Percentiles rank a stretch among this genome's conserved stretches.
Conservation (phyloP, 208 protist genomes). For the Leishmania braziliensis region DNA sequence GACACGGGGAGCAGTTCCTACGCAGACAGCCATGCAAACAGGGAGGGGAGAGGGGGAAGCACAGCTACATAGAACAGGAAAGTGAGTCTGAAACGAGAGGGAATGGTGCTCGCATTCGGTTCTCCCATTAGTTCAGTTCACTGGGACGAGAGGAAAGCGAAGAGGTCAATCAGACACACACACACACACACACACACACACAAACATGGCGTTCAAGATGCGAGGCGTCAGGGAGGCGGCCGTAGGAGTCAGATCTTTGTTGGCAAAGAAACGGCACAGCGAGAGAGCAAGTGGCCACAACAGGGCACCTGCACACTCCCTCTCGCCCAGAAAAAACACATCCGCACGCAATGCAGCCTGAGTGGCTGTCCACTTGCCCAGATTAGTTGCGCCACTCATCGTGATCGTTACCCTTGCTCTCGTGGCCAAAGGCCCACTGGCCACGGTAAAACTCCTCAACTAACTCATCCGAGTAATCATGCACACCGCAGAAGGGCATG, state of each 20-base stretch:
- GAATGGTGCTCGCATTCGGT: not conserved
- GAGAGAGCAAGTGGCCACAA: not conserved
- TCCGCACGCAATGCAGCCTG: not conserved
- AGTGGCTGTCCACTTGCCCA: not conserved
- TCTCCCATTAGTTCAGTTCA: not conserved
- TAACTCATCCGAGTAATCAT: conserved; percentile 88
- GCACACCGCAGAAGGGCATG: conserved; percentile 90
- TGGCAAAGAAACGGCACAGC: not conserved
- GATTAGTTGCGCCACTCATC: conserved; percentile 87
- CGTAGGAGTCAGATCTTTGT: not conserved
- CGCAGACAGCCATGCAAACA: not conserved
- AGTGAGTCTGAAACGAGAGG: not conserved
- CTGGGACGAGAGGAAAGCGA: not conserved
- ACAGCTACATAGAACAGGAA: too few relatives aligned
- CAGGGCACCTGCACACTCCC: not conserved
- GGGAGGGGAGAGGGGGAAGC: not conserved
- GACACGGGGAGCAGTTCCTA: not conserved
- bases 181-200: not conserved
- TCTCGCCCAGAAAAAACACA: not conserved
- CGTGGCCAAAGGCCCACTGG: conserved; percentile 84
- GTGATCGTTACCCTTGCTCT: conserved; percentile 89
- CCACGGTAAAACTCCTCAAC: conserved; percentile 92
- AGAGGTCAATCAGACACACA: not conserved
- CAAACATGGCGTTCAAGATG: not conserved
- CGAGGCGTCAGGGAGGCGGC: not conserved